Percentiles rank a stretch among this genome's conserved stretches.
Evolutionary conservation across 1,284 basidiomycete genomes (phyloP).

Genomic region (Ganoderma lingzhi): DNA sequence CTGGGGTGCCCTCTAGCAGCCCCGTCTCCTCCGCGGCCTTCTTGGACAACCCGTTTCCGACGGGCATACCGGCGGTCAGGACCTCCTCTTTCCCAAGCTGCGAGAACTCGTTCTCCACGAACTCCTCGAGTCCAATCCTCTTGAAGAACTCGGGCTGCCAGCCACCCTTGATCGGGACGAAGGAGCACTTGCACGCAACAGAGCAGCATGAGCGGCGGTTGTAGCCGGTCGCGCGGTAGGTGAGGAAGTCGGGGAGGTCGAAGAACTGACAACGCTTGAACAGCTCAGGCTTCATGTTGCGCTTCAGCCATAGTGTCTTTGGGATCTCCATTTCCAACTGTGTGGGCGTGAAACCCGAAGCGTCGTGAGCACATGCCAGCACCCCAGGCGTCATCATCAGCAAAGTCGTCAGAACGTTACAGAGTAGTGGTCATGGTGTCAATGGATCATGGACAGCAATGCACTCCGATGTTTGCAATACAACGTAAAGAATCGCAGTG

Average conservation of each 20-base stretch:
- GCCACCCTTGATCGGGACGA: constrained; percentile 82
- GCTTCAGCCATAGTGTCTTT: constrained; percentile 96
- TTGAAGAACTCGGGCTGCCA: constrained; percentile 93
- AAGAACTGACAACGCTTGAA: constrained; percentile 94
- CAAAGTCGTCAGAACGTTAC: too few species aligned
- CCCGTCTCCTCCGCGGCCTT: constrained; percentile 88
- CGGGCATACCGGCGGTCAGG: constrained; percentile 91
- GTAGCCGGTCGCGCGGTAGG: constrained; percentile 88
- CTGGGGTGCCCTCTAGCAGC: constrained; percentile 87
- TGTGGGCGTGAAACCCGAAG: neutral
- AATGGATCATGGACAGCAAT: too few species aligned
- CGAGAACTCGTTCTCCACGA: constrained; percentile 74
- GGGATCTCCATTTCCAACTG: constrained; percentile 98
- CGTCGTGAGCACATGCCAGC: neutral
- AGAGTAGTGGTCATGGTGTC: too few species aligned
- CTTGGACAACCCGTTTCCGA: constrained; percentile 85
- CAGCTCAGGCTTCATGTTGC: constrained; percentile 78
- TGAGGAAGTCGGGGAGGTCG: constrained; percentile 96
- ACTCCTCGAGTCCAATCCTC: constrained; percentile 80
- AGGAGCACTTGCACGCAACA: constrained; percentile 96
- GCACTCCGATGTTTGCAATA: too few species aligned
- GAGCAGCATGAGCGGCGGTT: constrained; percentile 91
- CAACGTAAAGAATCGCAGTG: too few species aligned
- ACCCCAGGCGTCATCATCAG: too few species aligned
- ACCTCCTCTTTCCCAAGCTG: constrained; percentile 81